phyloP scores from a whole-genome alignment of 495 filamentous ascomycete genomes.

The Haplographium delicatum region DNA sequence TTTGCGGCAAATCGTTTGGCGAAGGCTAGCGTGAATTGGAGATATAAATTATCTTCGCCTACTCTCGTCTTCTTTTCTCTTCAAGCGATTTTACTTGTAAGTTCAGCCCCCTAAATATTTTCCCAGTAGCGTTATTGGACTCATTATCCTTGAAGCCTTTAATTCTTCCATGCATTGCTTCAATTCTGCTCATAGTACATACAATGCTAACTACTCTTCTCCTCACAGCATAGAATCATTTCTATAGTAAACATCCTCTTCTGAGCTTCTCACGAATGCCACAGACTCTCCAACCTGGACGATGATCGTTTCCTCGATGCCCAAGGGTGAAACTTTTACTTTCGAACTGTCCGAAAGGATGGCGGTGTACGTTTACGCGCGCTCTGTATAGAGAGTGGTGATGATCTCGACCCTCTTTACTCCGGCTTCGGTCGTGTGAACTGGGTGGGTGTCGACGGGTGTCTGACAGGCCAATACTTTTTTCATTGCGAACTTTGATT shows the following conservation, averaged over 20 bases:
- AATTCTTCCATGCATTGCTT: too few species aligned
- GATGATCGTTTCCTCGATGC: conserved; percentile 65
- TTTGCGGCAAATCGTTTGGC: too few species aligned
- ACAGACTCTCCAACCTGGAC: conserved; percentile 71
- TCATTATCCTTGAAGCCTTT: too few species aligned
- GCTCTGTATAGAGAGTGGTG: conserved; percentile 56
- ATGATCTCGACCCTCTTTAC: conserved; percentile 63
- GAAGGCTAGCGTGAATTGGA: too few species aligned
- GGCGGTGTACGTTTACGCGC: conserved; percentile 29
- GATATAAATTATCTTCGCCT: too few species aligned
- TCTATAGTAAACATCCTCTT: conserved; percentile 47
- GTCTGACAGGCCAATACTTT: conserved; percentile 56
- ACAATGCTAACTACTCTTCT: too few species aligned
- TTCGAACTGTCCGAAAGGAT: conserved; percentile 46
- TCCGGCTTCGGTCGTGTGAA: conserved; percentile 59
- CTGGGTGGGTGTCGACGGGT: conserved; percentile 62
- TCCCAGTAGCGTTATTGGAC: too few species aligned
- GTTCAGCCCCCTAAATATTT: too few species aligned
- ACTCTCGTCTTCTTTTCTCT: too few species aligned
- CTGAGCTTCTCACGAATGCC: conserved; percentile 51
- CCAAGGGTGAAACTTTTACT: conserved; percentile 65
- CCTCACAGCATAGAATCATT: conserved; percentile 48
- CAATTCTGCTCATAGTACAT: too few species aligned
- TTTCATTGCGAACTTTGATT: conserved; percentile 24
- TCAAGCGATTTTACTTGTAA: too few species aligned